Base-by-base conservation (phyloP, 257 asterid genomes). In the Hygrophila difformis region DNA sequence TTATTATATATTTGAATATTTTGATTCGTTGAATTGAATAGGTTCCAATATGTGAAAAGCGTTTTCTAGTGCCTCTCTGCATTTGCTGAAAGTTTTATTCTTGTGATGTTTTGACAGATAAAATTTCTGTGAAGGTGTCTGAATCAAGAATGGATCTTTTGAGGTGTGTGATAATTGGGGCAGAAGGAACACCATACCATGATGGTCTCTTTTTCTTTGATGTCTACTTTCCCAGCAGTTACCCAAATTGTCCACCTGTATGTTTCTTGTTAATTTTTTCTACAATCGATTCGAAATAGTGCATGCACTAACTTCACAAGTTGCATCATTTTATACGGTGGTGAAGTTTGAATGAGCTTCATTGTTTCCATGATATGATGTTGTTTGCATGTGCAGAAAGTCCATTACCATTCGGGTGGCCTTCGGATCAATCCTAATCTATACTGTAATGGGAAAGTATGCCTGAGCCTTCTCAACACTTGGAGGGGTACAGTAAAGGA, bases 231-330 rank as follows among this genome's bases (percentile, higher is more conserved):
- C 96, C 99, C 10, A 56, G 60, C 78, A 66, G 22, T 44, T 91
- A 91, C 59, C 99, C 99, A 38, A 55, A 60, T 43, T 78, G 67
- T 45, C 99, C 96, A 29, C 99, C 99, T 51, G 99, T 91, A 80
- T 24, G 79, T 66, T 24, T 50, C 63, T 22, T 10, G 28, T n/a
- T n/a, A n/a, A n/a, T n/a, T n/a, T 63, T n/a, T 37, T 16, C 45
- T 53, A 19, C 12, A 42, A 16, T 56, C 24, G n/a, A n/a, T n/a
- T n/a, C n/a, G 41, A 58, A n/a, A n/a, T n/a, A n/a, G n/a, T n/a
- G n/a, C n/a, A n/a, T n/a, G n/a, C n/a, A n/a, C n/a, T n/a, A n/a
- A n/a, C 8, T 18, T 12, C 35, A 50, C 8, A 19, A 5, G 51
- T 21, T 42, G 41, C 11, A 15, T 50, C 41, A 34, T 18, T 11